Conservation (phyloP, 176 grass and related monocot genomes). For the Poa annua region DNA sequence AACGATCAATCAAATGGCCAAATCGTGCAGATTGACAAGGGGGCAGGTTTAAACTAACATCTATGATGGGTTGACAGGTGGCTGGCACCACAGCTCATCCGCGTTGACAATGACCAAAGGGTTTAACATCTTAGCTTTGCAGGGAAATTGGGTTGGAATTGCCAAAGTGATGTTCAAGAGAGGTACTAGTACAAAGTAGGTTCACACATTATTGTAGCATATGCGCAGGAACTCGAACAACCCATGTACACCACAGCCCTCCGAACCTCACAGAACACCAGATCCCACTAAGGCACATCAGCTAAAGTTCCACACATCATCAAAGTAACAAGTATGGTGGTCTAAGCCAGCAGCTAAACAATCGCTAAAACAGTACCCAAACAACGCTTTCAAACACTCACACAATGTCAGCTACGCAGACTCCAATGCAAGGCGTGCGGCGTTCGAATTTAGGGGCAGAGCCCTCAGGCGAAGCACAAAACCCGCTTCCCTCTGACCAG, state of each 20-base stretch:
- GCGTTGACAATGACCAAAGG: neutral
- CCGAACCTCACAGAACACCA: neutral
- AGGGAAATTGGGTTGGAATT: neutral
- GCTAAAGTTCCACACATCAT: neutral
- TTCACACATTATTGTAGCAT: neutral
- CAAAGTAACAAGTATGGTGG: neutral
- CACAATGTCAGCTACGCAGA: neutral
- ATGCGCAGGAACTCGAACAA: neutral
- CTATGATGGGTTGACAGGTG: neutral
- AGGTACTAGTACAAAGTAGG: neutral
- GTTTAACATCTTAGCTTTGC: neutral
- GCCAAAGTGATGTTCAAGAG: neutral
- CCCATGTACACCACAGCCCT: neutral
- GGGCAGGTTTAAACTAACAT: neutral
- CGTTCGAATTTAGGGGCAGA: neutral
- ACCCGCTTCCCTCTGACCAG: neutral
- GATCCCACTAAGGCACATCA: neutral
- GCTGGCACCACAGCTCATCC: neutral
- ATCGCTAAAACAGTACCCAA: slow-evolving; percentile 11
- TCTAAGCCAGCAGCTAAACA: neutral
- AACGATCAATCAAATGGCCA: neutral
- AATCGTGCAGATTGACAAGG: neutral
- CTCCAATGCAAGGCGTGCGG: slow-evolving; percentile 24
- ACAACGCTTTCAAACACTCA: neutral
- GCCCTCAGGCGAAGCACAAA: neutral